Evolutionary conservation across 2,329 filamentous ascomycete genomes (phyloP), one percentile per base, ranked within the genome.

Genomic region (Macrophomina pseudophaseolina): DNA sequence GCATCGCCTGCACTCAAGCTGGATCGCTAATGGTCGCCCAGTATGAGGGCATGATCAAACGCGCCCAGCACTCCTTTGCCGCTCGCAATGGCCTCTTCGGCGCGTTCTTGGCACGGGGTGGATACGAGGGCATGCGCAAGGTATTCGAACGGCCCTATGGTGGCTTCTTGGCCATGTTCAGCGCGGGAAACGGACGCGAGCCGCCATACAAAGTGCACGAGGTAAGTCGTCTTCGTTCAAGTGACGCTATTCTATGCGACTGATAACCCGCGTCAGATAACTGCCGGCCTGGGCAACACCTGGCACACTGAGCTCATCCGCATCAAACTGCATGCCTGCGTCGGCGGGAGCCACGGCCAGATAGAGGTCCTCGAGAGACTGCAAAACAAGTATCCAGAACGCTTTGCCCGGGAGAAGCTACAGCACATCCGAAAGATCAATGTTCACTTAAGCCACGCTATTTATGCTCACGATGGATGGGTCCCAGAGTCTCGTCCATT

Each of bases 41-140:
- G 67, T 82, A 77, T 65, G 81, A 78, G 52, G 76, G 76, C n/a
- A 76, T 79, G 66, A 75, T 79, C 0, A 84, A 83, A 70, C 76
- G 80, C 2, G 80, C 83, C 76, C 80, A 83, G 69, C 81, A 83
- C 67, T 81, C 76, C 5, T 83, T 83, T 68, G 80, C 80, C 0
- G 76, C 81, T 5, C 75, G 81, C 6, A 82, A 79, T 66, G 80
- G 80, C 1, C 73, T 83, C 0, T 74, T 83, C 16, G 78, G 72
- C 0, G 75, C 80, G 0, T 64, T 83, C 2, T 68, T 83, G 35
- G 79, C 79, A 1, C 70, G 72, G 32, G 71, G 71, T 0, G 78
- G 76, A 2, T 84, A 83, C 67, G 70, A 73, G 1, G 81, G 81
- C 0, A 83, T 83, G 68, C 76, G 80, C 62, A 75, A 76, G 49